phyloP scores from a whole-genome alignment of 116 monocot species.

The Dioscorea cayenensis region DNA sequence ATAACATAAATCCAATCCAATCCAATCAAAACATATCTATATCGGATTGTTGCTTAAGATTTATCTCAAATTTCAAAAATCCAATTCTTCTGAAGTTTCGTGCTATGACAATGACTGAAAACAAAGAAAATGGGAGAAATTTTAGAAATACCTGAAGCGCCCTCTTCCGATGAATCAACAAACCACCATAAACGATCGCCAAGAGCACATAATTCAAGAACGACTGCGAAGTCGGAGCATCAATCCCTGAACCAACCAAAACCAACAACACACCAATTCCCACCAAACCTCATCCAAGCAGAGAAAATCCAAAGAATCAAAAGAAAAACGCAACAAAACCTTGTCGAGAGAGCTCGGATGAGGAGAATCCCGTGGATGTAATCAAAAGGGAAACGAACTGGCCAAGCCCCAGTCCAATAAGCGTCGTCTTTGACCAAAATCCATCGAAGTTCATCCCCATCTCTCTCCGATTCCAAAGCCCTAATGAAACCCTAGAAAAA shows the following conservation, averaged over 20 bases:
- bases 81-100: too few species aligned
- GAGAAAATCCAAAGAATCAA: background rate
- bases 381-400: constrained; percentile 90
- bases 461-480: background rate
- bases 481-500: too few species aligned
- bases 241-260: constrained; percentile 39
- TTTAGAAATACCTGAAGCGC: constrained; percentile 16
- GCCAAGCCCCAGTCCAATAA: constrained; percentile 53
- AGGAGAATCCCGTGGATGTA: constrained; percentile 88
- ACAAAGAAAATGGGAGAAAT: background rate
- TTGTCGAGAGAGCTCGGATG: constrained; percentile 74
- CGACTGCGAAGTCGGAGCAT: constrained; percentile 90
- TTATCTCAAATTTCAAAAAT: too few species aligned
- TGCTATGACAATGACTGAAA: background rate
- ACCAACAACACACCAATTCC: background rate
- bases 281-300: background rate
- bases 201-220: constrained; percentile 79
- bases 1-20: too few species aligned
- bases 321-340: constrained; percentile 26
- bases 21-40: too few species aligned
- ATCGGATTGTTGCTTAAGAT: too few species aligned
- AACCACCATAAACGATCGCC: constrained; percentile 47
- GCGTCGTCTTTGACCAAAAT: constrained; percentile 43
- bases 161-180: constrained; percentile 37
- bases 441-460: constrained; percentile 2